A percentile compares a stretch with the other conserved stretches of the same genome.
phyloP scores from a whole-genome alignment of 371 early-diverging fungal genomes.

The Mucor irregularis region DNA sequence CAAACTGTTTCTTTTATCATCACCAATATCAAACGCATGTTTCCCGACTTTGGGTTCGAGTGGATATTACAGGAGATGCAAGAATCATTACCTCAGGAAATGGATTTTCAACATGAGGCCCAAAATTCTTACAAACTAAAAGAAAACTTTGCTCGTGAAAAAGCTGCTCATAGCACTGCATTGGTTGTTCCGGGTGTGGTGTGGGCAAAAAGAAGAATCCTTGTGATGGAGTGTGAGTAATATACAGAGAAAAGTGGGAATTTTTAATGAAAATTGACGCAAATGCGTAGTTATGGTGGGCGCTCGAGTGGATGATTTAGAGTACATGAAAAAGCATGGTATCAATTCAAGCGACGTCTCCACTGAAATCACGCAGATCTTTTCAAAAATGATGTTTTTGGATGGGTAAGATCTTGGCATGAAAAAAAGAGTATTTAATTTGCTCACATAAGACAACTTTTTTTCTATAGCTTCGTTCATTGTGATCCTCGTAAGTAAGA shows the following conservation, averaged over 20 bases:
- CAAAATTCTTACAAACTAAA: conserved; percentile 66
- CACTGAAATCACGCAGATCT: conserved; percentile 70
- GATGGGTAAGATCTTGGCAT: conserved; percentile 63
- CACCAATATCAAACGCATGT: conserved; percentile 63
- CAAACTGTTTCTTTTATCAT: conserved; percentile 68
- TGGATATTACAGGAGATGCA: conserved; percentile 93
- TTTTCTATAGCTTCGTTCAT: conserved; percentile 60
- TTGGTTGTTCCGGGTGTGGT: conserved; percentile 67
- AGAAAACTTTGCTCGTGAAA: conserved; percentile 57
- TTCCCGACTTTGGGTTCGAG: conserved; percentile 89
- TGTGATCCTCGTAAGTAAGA: conserved; percentile 71
- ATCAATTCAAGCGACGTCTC: conserved; percentile 80
- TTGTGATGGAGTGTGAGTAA: conserved; percentile 79
- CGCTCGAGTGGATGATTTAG: conserved; percentile 74
- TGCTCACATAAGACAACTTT: not conserved
- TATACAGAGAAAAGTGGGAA: not conserved
- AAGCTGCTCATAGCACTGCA: conserved; percentile 27
- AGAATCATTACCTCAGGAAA: conserved; percentile 80
- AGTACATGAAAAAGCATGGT: conserved; percentile 63
- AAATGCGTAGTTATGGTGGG: conserved; percentile 69
- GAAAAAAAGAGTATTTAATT: not conserved
- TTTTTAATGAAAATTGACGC: not conserved
- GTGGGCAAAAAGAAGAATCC: conserved; percentile 66
- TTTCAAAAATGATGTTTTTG: conserved; percentile 91
- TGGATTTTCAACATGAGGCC: conserved; percentile 86